Base-by-base conservation (phyloP, 306 rosid species). In the Senna siamea region DNA sequence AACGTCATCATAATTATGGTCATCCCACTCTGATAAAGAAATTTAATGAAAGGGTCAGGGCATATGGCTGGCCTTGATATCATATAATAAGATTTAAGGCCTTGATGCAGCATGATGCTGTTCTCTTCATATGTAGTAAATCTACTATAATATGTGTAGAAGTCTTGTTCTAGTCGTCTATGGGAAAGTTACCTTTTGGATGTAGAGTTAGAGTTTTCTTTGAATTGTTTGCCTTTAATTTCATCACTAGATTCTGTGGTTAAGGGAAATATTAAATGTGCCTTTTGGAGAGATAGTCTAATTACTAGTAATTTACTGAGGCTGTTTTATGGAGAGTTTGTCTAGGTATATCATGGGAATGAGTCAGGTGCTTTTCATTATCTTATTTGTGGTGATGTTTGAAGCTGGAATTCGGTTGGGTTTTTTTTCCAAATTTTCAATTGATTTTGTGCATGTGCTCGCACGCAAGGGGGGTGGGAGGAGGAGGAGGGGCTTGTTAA, bases 331-430 rank as follows among this genome's bases (percentile, higher is more conserved):
- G 4, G 10, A 20, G 40, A 20, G 63, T 58, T 57, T 19, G 46
- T 35, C 51, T 57, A 6, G 32, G 26, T 68, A 15, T 57, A 10
- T 11, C 43, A 2, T 11, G 30, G 35, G 23, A 75, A 30, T 15
- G 44, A 44, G 9, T n/a, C 13, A 17, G 12, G 11, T 38, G 23
- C 28, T n/a, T 40, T 69, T 61, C 35, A 23, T 20, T 54, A 51
- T 77, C 23, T 69, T 77, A 32, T 40, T 59, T 40, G 56, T 61
- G 4, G 7, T 12, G 58, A 62, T 60, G 40, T 54, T 60, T 59
- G 60, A 18, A 73, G 50, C 43, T 78, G 34, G 67, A 38, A 54
- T 43, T 38, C 70, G 13, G 60, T 28, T 46, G 70, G 6, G n/a
- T 10, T 41, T 70, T 70, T n/a, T n/a, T n/a, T n/a, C n/a, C n/a